phyloP scores from a whole-genome alignment of 1,284 basidiomycete genomes.

The Earliella scabrosa region DNA sequence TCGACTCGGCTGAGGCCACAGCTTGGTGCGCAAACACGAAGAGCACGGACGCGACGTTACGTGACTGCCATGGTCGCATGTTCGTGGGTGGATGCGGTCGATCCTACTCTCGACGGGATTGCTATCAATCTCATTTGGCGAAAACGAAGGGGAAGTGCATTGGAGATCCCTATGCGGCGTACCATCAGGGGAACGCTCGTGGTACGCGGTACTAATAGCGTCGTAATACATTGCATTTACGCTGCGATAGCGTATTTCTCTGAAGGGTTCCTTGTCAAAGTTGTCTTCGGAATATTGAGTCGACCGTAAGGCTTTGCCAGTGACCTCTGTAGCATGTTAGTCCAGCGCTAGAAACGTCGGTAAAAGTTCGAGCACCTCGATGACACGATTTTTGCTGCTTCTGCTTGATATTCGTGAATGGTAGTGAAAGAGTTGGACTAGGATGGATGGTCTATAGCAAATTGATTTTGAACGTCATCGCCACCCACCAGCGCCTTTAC shows the following conservation, averaged over 20 bases:
- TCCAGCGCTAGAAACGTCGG: too few relatives aligned
- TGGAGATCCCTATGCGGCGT: not conserved
- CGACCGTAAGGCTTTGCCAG: too few relatives aligned
- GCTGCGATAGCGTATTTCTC: not conserved
- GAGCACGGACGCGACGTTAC: not conserved
- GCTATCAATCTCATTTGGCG: not conserved
- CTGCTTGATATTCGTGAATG: conserved; percentile 26
- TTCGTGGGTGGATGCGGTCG: conserved; percentile 1
- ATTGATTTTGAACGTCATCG: too few relatives aligned
- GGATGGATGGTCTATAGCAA: too few relatives aligned
- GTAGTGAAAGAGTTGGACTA: conserved; percentile 18
- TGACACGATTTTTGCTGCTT: conserved; percentile 22
- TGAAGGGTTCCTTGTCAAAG: too few relatives aligned
- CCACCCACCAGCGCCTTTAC: too few relatives aligned
- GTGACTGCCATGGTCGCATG: not conserved
- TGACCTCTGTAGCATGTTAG: too few relatives aligned
- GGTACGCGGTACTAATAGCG: too few relatives aligned
- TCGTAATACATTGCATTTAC: not conserved
- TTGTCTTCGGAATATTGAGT: too few relatives aligned
- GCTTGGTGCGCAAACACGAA: not conserved
- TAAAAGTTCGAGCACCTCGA: too few relatives aligned
- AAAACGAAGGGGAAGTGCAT: not conserved
- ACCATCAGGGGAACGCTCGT: not conserved
- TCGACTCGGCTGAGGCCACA: not conserved
- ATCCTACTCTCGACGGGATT: not conserved